Percentiles rank a stretch among this genome's conserved stretches.
These are phyloP conservation scores for Cercospora sp. DNA, from an alignment of 2,329 filamentous ascomycete species.

Conservation along the genomic window DNA sequence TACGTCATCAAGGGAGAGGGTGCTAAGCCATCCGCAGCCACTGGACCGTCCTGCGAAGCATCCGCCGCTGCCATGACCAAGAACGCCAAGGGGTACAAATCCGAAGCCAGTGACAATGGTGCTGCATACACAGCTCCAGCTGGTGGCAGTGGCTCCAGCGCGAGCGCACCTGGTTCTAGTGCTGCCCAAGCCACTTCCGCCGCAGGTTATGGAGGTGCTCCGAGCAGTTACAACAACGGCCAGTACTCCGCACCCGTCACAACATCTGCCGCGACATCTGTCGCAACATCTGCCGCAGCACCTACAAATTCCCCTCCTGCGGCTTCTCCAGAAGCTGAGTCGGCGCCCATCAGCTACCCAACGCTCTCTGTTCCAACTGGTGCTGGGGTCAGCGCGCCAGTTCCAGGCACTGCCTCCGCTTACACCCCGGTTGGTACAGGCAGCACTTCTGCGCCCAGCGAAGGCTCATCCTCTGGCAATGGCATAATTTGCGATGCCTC, in stretches of 20 bases:
- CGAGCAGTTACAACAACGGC: neutral
- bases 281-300: constrained; percentile 7
- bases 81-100: constrained; percentile 14
- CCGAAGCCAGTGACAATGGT: neutral
- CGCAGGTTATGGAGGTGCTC: constrained; percentile 10
- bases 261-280: constrained; percentile 8
- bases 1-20: constrained; percentile 8
- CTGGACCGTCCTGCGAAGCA: constrained; percentile 26
- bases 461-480: neutral
- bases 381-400: constrained; percentile 17
- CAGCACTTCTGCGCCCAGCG: neutral
- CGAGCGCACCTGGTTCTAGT: constrained; percentile 10
- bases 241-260: constrained; percentile 9
- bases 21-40: constrained; percentile 11
- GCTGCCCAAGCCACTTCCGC: constrained; percentile 21
- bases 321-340: neutral
- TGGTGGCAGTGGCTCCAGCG: constrained; percentile 2
- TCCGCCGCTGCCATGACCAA: constrained; percentile 19
- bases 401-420: constrained; percentile 13
- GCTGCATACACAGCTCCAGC: constrained; percentile 8
- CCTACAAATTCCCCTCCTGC: neutral
- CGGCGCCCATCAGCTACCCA: constrained; percentile 1
- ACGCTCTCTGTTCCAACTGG: constrained; percentile 13
- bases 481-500: constrained; percentile 18
- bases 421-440: constrained; percentile 17